Conservation (phyloP, 805 yeast genomes). For the Lipomyces yamanashiensis region DNA sequence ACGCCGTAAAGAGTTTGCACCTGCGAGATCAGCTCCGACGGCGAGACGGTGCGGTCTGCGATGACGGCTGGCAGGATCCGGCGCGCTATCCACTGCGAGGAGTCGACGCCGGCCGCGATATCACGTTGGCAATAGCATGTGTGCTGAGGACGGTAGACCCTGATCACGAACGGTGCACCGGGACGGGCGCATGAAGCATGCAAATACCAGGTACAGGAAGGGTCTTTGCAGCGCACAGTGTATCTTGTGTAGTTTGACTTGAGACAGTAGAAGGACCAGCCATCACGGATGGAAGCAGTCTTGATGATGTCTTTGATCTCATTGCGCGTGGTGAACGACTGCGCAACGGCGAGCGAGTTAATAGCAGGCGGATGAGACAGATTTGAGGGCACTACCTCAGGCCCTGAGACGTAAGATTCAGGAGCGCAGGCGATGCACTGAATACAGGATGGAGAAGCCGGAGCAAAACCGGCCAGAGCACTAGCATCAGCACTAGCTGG, state of each 20-base stretch:
- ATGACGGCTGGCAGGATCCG: slow-evolving; percentile 13
- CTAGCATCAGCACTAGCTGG: neutral
- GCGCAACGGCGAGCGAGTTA: slow-evolving; percentile 16
- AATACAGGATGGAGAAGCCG: neutral
- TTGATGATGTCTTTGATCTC: slow-evolving; percentile 27
- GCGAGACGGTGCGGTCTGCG: slow-evolving; percentile 18
- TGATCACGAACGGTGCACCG: slow-evolving; percentile 18
- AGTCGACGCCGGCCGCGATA: slow-evolving; percentile 16
- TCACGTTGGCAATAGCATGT: slow-evolving; percentile 16
- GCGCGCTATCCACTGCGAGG: slow-evolving; percentile 30
- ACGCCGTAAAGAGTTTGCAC: slow-evolving; percentile 15
- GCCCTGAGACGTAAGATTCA: neutral
- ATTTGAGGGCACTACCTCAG: slow-evolving; percentile 1
- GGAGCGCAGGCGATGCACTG: neutral
- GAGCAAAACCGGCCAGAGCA: neutral
- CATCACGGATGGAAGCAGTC: slow-evolving; percentile 24
- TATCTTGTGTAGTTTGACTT: slow-evolving; percentile 29
- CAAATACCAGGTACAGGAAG: slow-evolving; percentile 29
- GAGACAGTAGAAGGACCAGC: slow-evolving; percentile 29
- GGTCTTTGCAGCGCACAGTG: slow-evolving; percentile 31
- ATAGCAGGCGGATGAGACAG: slow-evolving; percentile 6
- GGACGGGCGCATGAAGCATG: slow-evolving; percentile 25
- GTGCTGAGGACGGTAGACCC: slow-evolving; percentile 21
- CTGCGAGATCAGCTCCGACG: slow-evolving; percentile 14
- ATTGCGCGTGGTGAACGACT: slow-evolving; percentile 21